Conservation (phyloP, 352 stramenopile species). For the Phytopythium oedochilum region DNA sequence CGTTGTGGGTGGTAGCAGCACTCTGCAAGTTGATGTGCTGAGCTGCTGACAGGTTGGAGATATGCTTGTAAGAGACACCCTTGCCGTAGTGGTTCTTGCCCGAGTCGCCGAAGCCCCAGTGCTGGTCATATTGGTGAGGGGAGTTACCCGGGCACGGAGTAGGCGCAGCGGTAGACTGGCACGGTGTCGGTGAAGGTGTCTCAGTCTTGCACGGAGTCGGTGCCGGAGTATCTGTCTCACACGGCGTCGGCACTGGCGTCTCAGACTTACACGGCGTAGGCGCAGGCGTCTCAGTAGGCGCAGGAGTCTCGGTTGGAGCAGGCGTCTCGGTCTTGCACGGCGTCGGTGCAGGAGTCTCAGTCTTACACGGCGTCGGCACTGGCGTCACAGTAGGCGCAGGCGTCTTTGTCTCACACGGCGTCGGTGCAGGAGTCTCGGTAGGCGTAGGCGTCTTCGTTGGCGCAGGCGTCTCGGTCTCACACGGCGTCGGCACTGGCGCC, state of each 20-base stretch:
- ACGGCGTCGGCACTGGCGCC: no score
- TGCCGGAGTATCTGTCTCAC: background rate
- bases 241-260: background rate
- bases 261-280: background rate
- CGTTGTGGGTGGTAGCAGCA: background rate
- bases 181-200: no score
- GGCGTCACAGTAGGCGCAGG: no score
- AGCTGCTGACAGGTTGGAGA: no score
- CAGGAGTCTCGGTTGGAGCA: background rate
- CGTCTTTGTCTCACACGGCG: background rate
- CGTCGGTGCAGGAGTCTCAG: background rate
- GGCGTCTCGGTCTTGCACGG: background rate
- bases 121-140: no score
- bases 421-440: background rate
- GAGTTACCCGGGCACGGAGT: no score
- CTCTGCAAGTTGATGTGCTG: constrained; percentile 11
- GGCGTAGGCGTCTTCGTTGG: background rate
- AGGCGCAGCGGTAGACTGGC: no score
- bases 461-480: background rate
- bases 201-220: background rate
- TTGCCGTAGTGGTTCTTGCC: no score
- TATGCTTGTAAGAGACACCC: no score
- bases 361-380: background rate
- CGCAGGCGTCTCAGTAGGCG: background rate
- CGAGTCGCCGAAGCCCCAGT: no score